A percentile compares a stretch with the other conserved stretches of the same genome.
These are phyloP conservation scores for Dryas integrifolia DNA, from an alignment of 331 rosid genomes.

Conservation along the genomic window DNA sequence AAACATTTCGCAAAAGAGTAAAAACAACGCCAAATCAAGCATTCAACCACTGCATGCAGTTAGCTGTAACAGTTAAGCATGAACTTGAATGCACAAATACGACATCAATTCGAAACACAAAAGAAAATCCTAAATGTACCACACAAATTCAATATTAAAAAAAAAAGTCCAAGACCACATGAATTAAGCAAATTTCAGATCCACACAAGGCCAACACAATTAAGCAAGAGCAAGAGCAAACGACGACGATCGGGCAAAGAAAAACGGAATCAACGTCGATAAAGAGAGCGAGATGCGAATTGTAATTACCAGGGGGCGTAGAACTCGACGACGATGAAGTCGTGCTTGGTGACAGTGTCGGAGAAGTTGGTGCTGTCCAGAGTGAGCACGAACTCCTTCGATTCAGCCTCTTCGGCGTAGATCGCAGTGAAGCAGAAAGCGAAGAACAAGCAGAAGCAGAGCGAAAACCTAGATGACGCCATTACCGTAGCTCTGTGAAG, in stretches of 20 bases:
- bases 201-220: not conserved
- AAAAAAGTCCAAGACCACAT: not conserved
- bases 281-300: not conserved
- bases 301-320: constrained; percentile 75
- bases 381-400: constrained; percentile 81
- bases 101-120: not conserved
- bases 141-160: not conserved
- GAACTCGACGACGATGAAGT: constrained; percentile 90
- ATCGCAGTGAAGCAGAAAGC: constrained; percentile 36
- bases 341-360: constrained; percentile 65
- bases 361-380: constrained; percentile 76
- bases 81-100: not conserved
- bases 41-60: constrained; percentile 19
- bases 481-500: constrained; percentile 24
- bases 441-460: constrained; percentile 32
- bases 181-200: constrained; percentile 20
- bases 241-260: not conserved
- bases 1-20: not conserved
- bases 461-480: constrained; percentile 48
- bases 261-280: not conserved
- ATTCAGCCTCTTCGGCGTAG: constrained; percentile 53
- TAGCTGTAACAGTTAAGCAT: not conserved
- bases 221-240: constrained; percentile 10
- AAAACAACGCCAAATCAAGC: constrained; percentile 4
- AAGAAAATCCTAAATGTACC: not conserved